These are phyloP conservation scores for Wickerhamiella pararugosa DNA, from an alignment of 1,139 yeast species.

Conservation along the genomic window DNA sequence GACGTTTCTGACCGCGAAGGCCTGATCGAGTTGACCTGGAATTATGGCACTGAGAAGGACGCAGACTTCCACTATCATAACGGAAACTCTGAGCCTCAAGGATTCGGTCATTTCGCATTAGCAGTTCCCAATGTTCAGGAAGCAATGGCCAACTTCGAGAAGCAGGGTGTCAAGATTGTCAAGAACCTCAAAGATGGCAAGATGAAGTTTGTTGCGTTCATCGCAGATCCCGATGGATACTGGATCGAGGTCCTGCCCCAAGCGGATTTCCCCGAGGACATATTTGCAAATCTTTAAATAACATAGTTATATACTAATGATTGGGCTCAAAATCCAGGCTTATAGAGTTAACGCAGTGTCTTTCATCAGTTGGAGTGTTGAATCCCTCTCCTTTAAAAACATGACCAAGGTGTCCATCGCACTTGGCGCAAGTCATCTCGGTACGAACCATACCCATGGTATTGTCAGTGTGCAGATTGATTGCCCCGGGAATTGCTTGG, in stretches of 20 bases:
- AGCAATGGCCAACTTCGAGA: slow-evolving; percentile 39
- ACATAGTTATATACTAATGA: slow-evolving; percentile 1
- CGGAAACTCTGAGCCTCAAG: slow-evolving; percentile 67
- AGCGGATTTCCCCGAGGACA: slow-evolving; percentile 16
- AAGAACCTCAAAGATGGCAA: slow-evolving; percentile 45
- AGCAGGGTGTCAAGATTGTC: slow-evolving; percentile 32
- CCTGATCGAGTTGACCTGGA: slow-evolving; percentile 76
- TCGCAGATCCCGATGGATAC: slow-evolving; percentile 90
- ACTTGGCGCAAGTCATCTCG: slow-evolving; percentile 76
- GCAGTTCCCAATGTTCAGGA: slow-evolving; percentile 46
- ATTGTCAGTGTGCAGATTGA: slow-evolving; percentile 44
- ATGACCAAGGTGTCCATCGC: slow-evolving; percentile 94
- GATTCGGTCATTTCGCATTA: slow-evolving; percentile 77
- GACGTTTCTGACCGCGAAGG: slow-evolving; percentile 35
- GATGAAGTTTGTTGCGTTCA: slow-evolving; percentile 51
- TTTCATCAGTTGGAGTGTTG: slow-evolving; percentile 72
- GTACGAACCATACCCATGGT: slow-evolving; percentile 65
- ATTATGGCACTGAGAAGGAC: slow-evolving; percentile 87
- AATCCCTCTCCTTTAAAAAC: slow-evolving; percentile 92
- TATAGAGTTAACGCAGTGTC: slow-evolving; percentile 90
- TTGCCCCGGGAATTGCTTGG: slow-evolving; percentile 72
- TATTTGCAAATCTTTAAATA: slow-evolving; percentile 1
- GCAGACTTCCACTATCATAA: slow-evolving; percentile 64
- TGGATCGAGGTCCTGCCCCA: slow-evolving; percentile 54
- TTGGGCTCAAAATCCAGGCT: slow-evolving; percentile 46